Conservation (phyloP, 2,329 filamentous ascomycete species). For the Biscogniauxia sp. region DNA sequence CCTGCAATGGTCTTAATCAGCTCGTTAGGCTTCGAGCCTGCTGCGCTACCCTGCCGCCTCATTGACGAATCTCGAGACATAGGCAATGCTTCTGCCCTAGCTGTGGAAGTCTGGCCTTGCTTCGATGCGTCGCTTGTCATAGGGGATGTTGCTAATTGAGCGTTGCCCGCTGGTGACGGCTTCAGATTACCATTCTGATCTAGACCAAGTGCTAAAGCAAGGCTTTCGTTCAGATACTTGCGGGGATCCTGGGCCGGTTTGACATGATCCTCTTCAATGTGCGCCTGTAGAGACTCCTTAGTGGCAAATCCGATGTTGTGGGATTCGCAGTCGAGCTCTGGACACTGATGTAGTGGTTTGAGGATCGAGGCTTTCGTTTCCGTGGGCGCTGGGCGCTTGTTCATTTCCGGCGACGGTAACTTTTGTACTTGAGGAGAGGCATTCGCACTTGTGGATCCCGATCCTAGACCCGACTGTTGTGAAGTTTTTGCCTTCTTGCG, state of each 20-base stretch:
- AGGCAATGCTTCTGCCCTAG: conserved; percentile 43
- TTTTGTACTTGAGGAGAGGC: conserved; percentile 50
- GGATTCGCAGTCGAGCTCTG: conserved; percentile 54
- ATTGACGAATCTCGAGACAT: conserved; percentile 52
- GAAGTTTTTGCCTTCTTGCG: conserved; percentile 55
- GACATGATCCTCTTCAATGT: conserved; percentile 58
- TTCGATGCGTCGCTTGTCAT: conserved; percentile 46
- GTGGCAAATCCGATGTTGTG: conserved; percentile 48
- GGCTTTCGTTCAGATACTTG: conserved; percentile 50
- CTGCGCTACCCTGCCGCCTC: conserved; percentile 48
- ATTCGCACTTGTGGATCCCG: conserved; percentile 39
- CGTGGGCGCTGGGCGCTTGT: conserved; percentile 33
- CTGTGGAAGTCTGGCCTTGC: conserved; percentile 46
- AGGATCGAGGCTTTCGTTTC: conserved; percentile 32
- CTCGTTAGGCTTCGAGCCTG: conserved; percentile 41
- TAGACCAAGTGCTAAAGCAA: conserved; percentile 50
- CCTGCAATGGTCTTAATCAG: conserved; percentile 19
- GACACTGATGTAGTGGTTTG: conserved; percentile 48
- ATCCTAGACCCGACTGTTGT: conserved; percentile 35
- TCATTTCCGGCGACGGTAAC: conserved; percentile 45
- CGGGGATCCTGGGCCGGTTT: conserved; percentile 54
- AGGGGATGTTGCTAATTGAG: conserved; percentile 28
- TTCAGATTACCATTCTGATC: conserved; percentile 48
- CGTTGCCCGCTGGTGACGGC: conserved; percentile 25
- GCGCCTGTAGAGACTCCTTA: conserved; percentile 52